Conservation (phyloP, 140 eudicot genomes). For the Flaveria floridana region DNA sequence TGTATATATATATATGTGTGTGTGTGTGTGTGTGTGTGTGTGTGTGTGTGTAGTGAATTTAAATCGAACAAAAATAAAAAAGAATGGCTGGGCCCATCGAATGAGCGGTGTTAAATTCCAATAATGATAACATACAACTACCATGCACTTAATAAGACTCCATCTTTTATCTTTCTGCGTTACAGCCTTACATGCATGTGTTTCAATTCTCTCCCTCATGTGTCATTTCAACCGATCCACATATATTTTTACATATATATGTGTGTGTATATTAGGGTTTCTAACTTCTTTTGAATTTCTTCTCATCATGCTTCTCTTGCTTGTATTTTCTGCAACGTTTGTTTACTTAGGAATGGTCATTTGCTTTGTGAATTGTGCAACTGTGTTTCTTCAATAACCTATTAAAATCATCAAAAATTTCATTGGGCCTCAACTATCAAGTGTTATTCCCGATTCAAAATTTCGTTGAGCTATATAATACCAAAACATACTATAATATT, state of each 20-base stretch:
- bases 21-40: too few relatives aligned
- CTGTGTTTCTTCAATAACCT: too few relatives aligned
- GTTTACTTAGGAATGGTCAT: neutral
- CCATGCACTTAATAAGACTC: conserved; percentile 38
- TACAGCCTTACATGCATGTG: conserved; percentile 44
- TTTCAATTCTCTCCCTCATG: conserved; percentile 26
- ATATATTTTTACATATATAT: neutral
- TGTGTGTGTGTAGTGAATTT: too few relatives aligned
- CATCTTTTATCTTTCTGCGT: neutral
- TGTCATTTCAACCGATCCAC: conserved; percentile 32
- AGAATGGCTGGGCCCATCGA: neutral
- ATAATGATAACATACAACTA: conserved; percentile 35
- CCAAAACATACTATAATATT: too few relatives aligned
- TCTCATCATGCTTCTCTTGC: neutral
- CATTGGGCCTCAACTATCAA: too few relatives aligned
- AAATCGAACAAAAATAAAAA: too few relatives aligned
- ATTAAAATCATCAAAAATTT: too few relatives aligned
- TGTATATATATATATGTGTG: too few relatives aligned
- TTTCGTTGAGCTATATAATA: too few relatives aligned
- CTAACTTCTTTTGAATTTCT: neutral
- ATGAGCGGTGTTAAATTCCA: conserved; percentile 29
- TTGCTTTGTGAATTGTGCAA: too few relatives aligned
- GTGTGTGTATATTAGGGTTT: neutral
- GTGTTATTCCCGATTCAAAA: too few relatives aligned
- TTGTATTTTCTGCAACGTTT: conserved; percentile 25